phyloP scores from a whole-genome alignment of 257 asterid species.

The Nicotiana undulata region DNA sequence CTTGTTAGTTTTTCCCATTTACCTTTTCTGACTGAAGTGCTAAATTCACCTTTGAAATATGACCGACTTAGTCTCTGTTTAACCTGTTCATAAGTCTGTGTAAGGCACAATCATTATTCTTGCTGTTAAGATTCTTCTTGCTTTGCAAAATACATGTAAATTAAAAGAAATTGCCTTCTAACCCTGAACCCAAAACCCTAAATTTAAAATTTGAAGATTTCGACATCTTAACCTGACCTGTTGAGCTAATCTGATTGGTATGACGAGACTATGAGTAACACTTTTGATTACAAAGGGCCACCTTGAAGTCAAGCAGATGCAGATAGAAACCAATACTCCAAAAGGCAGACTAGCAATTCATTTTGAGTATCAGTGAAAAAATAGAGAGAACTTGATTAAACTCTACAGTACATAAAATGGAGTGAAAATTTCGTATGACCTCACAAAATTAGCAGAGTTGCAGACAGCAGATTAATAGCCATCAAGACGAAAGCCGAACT shows the following conservation, averaged over 20 bases:
- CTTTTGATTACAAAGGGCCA: background rate
- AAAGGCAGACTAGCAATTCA: background rate
- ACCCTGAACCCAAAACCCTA: no score
- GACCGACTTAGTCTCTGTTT: no score
- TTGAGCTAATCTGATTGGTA: background rate
- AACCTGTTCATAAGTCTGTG: no score
- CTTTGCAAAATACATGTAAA: no score
- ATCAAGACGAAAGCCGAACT: slow-evolving; percentile 13
- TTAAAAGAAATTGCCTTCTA: no score
- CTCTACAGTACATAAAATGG: background rate
- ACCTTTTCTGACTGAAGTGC: no score
- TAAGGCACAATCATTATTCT: no score
- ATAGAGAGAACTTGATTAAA: background rate
- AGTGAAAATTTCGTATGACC: background rate
- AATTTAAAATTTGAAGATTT: no score
- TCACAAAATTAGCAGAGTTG: slow-evolving; percentile 16
- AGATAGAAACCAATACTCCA: no score
- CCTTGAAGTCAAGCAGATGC: background rate
- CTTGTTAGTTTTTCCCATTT: no score
- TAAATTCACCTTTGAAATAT: background rate
- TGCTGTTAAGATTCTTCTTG: no score
- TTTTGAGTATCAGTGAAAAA: background rate
- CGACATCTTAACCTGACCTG: background rate
- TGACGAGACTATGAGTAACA: background rate
- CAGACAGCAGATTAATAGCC: slow-evolving; percentile 17